These are phyloP conservation scores for Ustilaginoidea virens DNA, from an alignment of 2,329 filamentous ascomycete species.

Conservation along the genomic window DNA sequence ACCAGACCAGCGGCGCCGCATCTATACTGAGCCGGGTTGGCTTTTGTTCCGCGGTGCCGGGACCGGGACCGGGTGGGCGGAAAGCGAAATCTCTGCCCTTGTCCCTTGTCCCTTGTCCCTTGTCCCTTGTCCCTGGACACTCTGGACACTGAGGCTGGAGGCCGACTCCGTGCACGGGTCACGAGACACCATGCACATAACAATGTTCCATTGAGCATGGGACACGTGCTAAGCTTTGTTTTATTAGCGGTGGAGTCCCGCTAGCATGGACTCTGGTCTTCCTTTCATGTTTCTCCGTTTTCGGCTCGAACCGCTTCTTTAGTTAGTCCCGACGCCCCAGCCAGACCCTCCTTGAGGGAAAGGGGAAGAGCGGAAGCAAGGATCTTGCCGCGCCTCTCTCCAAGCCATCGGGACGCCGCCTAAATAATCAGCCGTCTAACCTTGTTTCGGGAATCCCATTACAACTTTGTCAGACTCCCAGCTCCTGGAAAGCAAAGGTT, in stretches of 20 bases:
- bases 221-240: slow-evolving; percentile 17
- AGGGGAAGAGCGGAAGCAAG: slow-evolving; percentile 10
- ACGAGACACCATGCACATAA: slow-evolving; percentile 1
- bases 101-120: not conserved
- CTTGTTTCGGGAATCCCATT: not conserved
- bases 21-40: no score
- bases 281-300: slow-evolving; percentile 14
- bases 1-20: no score
- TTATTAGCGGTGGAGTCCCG: slow-evolving; percentile 10
- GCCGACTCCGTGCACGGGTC: not conserved
- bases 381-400: slow-evolving; percentile 9
- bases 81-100: not conserved
- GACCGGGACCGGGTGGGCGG: no score
- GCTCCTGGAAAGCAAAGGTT: no score
- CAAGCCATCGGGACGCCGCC: slow-evolving; percentile 7
- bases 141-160: no score
- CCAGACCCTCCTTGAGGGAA: no score
- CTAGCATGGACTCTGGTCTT: not conserved
- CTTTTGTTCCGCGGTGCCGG: no score
- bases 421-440: not conserved
- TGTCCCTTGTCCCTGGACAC: no score
- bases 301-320: slow-evolving; percentile 22
- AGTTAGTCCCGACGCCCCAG: slow-evolving; percentile 8
- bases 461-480: no score
- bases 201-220: slow-evolving; percentile 16